Percentiles rank a stretch among this genome's conserved stretches.
phyloP scores from a whole-genome alignment of 768 basidiomycete species.

The Daedaleopsis sinensis region DNA sequence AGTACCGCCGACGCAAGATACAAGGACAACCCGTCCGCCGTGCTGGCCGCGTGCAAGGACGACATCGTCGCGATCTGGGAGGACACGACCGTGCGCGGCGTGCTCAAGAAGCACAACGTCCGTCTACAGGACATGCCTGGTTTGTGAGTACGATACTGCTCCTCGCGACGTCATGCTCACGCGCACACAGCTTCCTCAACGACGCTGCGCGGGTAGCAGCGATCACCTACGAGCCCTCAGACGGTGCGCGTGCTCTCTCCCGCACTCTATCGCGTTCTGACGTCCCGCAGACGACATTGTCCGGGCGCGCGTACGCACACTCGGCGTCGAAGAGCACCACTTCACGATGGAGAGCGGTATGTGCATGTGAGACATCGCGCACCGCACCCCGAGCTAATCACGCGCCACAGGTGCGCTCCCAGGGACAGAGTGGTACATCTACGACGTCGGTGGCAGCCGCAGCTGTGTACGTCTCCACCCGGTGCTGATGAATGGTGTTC shows the following conservation, averaged over 20 bases:
- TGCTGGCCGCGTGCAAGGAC: constrained; percentile 55
- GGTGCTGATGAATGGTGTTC: too few relatives aligned
- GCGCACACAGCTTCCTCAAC: constrained; percentile 62
- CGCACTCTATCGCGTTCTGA: not conserved
- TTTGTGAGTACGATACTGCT: constrained; percentile 52
- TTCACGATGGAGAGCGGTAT: constrained; percentile 62
- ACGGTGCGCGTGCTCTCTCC: constrained; percentile 48
- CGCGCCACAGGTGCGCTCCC: constrained; percentile 26
- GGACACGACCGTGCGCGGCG: constrained; percentile 52
- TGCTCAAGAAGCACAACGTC: constrained; percentile 53
- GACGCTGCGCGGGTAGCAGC: constrained; percentile 63
- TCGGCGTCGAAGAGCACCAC: constrained; percentile 74
- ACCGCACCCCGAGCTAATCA: too few relatives aligned
- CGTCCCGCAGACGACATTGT: constrained; percentile 60
- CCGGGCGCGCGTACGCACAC: constrained; percentile 70
- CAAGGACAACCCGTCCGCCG: constrained; percentile 48
- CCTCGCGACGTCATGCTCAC: not conserved
- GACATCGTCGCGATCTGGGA: constrained; percentile 69
- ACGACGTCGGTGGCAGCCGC: constrained; percentile 70
- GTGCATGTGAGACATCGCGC: too few relatives aligned
- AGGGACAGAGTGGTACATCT: constrained; percentile 66
- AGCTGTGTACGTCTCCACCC: constrained; percentile 40
- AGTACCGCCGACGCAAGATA: constrained; percentile 26
- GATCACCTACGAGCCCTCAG: constrained; percentile 60
- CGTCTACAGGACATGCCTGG: constrained; percentile 65